phyloP scores from a whole-genome alignment of 2,329 filamentous ascomycete genomes.

The Hypomyces perniciosus region DNA sequence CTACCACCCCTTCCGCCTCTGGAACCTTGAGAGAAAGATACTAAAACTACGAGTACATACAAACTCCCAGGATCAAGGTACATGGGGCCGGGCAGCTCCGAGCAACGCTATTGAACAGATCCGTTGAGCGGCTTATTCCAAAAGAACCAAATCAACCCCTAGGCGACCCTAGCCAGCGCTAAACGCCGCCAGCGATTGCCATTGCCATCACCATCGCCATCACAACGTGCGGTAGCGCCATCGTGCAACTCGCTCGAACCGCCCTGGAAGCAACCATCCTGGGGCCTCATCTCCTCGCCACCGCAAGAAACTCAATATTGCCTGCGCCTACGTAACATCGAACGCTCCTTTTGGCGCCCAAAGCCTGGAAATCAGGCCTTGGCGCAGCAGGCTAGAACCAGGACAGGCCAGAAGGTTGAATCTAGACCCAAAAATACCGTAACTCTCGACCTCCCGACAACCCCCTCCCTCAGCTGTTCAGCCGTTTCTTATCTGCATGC shows the following conservation, averaged over 20 bases:
- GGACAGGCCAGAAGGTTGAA: conserved; percentile 2
- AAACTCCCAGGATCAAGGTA: neutral
- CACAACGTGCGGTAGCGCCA: conserved; percentile 15
- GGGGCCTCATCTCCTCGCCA: conserved; percentile 6
- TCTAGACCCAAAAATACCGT: conserved; percentile 4
- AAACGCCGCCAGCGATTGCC: neutral
- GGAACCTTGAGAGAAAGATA: neutral
- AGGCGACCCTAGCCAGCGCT: neutral
- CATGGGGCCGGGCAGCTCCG: conserved; percentile 7
- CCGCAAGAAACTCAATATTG: conserved; percentile 8
- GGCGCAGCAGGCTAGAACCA: conserved; percentile 6
- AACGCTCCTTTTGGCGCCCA: conserved; percentile 6
- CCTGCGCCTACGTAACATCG: neutral
- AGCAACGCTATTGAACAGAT: neutral
- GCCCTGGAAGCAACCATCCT: neutral
- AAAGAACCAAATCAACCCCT: neutral
- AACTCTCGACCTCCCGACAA: neutral
- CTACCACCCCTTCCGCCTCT: too few relatives aligned
- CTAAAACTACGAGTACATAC: neutral
- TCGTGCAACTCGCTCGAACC: conserved; percentile 9
- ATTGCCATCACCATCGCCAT: conserved; percentile 2
- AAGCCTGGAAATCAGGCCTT: conserved; percentile 6
- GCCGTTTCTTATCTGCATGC: too few relatives aligned
- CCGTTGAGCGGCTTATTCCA: too few relatives aligned
- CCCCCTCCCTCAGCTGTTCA: conserved; percentile 5